Conservation (phyloP, 352 stramenopile genomes). For the Phytopythium aichiense region DNA sequence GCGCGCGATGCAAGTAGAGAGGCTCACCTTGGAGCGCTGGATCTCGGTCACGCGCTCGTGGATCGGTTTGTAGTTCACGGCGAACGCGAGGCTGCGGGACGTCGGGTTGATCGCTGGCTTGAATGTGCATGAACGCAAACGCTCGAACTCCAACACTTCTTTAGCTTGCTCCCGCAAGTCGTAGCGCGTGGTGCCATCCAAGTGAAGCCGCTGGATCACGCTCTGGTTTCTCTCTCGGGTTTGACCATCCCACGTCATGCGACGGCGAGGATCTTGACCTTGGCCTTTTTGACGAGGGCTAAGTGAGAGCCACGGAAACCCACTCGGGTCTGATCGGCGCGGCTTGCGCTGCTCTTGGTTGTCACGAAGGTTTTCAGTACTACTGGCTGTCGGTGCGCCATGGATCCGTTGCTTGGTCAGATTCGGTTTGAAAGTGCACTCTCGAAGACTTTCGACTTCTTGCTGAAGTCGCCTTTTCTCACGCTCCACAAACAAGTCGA, state of each 20-base stretch:
- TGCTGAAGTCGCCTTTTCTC: slow-evolving; percentile 55
- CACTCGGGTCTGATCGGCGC: neutral
- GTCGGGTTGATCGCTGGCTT: slow-evolving; percentile 54
- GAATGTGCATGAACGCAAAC: slow-evolving; percentile 64
- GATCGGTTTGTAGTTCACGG: slow-evolving; percentile 60
- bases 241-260: neutral
- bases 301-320: slow-evolving; percentile 59
- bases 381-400: neutral
- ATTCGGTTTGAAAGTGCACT: slow-evolving; percentile 72
- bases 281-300: slow-evolving; percentile 39
- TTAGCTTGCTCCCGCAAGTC: slow-evolving; percentile 50
- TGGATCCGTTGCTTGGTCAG: slow-evolving; percentile 14
- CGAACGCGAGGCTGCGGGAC: slow-evolving; percentile 33
- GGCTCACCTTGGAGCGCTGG: slow-evolving; percentile 60
- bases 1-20: neutral
- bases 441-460: slow-evolving; percentile 54
- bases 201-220: slow-evolving; percentile 56
- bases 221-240: slow-evolving; percentile 16
- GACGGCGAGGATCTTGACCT: neutral
- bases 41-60: slow-evolving; percentile 57
- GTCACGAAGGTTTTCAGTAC: neutral
- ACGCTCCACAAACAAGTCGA: slow-evolving; percentile 47
- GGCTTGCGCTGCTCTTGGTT: neutral
- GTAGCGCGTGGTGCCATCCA: slow-evolving; percentile 53
- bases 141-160: slow-evolving; percentile 38